These are phyloP conservation scores for Lepidium campestre DNA, from an alignment of 441 rosid species.

Conservation along the genomic window DNA sequence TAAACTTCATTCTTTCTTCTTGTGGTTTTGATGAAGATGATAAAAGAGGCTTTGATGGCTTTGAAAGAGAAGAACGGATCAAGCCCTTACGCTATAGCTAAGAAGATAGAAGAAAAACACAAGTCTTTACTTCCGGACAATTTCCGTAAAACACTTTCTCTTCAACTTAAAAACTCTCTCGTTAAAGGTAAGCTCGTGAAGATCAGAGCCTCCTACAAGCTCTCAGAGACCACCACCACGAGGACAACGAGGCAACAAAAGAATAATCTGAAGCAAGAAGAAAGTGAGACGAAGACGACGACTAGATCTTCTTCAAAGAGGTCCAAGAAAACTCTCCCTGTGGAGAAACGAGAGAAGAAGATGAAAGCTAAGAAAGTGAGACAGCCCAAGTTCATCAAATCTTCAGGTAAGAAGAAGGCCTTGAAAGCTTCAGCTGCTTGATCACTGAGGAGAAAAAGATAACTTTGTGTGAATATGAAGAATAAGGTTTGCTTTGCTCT, in stretches of 20 bases:
- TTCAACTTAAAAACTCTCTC: slow-evolving; percentile 63
- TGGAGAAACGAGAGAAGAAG: slow-evolving; percentile 34
- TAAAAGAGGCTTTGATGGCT: slow-evolving; percentile 56
- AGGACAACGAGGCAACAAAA: slow-evolving; percentile 19
- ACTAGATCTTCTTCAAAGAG: slow-evolving; percentile 10
- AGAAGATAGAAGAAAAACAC: slow-evolving; percentile 73
- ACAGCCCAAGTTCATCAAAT: slow-evolving; percentile 63
- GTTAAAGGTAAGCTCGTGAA: slow-evolving; percentile 61
- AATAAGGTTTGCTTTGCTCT: no score
- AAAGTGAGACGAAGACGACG: neutral
- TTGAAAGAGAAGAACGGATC: slow-evolving; percentile 72
- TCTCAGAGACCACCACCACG: slow-evolving; percentile 25
- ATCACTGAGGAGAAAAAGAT: neutral
- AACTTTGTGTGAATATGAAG: neutral
- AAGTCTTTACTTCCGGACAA: slow-evolving; percentile 55
- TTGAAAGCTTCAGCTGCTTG: slow-evolving; percentile 39
- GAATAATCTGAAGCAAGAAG: neutral
- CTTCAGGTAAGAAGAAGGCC: slow-evolving; percentile 49
- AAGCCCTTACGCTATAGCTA: slow-evolving; percentile 76
- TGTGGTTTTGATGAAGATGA: slow-evolving; percentile 46
- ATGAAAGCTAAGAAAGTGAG: slow-evolving; percentile 54
- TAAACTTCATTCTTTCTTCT: neutral
- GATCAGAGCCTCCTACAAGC: slow-evolving; percentile 79
- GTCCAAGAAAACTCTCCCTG: slow-evolving; percentile 2
- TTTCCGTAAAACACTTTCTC: slow-evolving; percentile 56